Percentiles rank a stretch among this genome's conserved stretches.
These are phyloP conservation scores for Penicillium sp. DNA, from an alignment of 2,329 filamentous ascomycete species.

Conservation along the genomic window DNA sequence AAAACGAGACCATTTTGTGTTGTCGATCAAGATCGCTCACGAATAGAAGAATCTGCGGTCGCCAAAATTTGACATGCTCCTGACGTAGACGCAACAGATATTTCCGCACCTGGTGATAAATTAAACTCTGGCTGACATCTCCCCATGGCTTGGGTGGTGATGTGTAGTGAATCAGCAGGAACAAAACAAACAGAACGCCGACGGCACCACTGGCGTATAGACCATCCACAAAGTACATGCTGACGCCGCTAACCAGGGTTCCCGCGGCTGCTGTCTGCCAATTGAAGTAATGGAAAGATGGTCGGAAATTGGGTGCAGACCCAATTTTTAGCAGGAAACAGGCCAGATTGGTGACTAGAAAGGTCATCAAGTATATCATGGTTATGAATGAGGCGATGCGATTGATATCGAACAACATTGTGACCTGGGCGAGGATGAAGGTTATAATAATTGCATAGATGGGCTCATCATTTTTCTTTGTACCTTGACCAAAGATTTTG, in stretches of 20 bases:
- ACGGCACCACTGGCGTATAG: conserved; percentile 76
- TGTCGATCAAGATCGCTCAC: conserved; percentile 81
- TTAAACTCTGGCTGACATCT: conserved; percentile 84
- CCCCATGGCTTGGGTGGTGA: conserved; percentile 87
- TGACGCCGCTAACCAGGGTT: conserved; percentile 71
- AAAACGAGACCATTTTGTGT: conserved; percentile 83
- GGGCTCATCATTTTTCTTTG: conserved; percentile 70
- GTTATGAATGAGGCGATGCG: conserved; percentile 87
- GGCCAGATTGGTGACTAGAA: conserved; percentile 82
- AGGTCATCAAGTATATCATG: conserved; percentile 92
- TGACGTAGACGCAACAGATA: conserved; percentile 80
- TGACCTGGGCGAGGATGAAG: conserved; percentile 72
- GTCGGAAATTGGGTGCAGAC: conserved; percentile 84
- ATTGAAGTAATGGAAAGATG: conserved; percentile 85
- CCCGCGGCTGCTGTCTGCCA: conserved; percentile 78
- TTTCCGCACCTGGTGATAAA: conserved; percentile 85
- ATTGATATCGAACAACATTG: conserved; percentile 80
- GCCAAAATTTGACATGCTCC: conserved; percentile 92
- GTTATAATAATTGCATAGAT: conserved; percentile 74
- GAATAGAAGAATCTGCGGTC: conserved; percentile 81
- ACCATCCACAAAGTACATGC: conserved; percentile 89
- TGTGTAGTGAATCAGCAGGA: conserved; percentile 81
- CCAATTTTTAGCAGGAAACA: conserved; percentile 85
- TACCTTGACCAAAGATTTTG: conserved; percentile 71
- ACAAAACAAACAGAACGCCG: conserved; percentile 71